A percentile compares a stretch with the other conserved stretches of the same genome.
Evolutionary conservation across 495 filamentous ascomycete genomes (phyloP).

Genomic region (Daldinia loculata): DNA sequence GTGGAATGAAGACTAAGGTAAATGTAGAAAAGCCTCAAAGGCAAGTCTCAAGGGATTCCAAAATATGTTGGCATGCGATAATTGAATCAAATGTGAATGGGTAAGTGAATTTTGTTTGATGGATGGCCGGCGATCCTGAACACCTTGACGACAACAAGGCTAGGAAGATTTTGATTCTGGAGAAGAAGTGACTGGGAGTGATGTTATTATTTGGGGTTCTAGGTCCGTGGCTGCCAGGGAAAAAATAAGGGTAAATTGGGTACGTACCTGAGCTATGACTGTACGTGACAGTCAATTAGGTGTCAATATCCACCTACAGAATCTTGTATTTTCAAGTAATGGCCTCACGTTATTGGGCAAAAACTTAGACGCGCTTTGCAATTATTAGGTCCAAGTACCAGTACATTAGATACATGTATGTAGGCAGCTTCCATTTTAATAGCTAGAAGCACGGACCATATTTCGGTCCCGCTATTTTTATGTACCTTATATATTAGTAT

Average conservation of each 20-base stretch:
- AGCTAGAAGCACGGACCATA: background rate
- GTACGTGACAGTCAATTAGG: slow-evolving; percentile 19
- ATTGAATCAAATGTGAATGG: slow-evolving; percentile 22
- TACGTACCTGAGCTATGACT: background rate
- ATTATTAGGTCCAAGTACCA: background rate
- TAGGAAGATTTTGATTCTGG: slow-evolving; percentile 33
- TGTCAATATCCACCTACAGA: slow-evolving; percentile 7
- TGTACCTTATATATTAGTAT: background rate
- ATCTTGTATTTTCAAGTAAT: background rate
- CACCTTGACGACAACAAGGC: slow-evolving; percentile 33
- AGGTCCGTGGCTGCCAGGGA: slow-evolving; percentile 4
- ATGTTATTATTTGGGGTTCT: slow-evolving; percentile 42
- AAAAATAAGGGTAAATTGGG: slow-evolving; percentile 8
- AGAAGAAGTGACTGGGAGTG: slow-evolving; percentile 23
- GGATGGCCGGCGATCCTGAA: slow-evolving; percentile 41
- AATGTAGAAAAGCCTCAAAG: slow-evolving; percentile 27
- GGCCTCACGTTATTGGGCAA: slow-evolving; percentile 30
- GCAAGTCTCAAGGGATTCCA: slow-evolving; percentile 17
- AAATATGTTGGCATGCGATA: slow-evolving; percentile 26
- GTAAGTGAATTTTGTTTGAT: slow-evolving; percentile 15
- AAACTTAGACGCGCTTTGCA: slow-evolving; percentile 25
- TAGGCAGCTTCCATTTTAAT: too few species aligned
- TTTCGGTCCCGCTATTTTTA: background rate
- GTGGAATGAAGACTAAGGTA: slow-evolving; percentile 16
- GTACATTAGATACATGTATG: background rate